phyloP scores from a whole-genome alignment of 768 basidiomycete genomes.

The Phylloporus sp. region DNA sequence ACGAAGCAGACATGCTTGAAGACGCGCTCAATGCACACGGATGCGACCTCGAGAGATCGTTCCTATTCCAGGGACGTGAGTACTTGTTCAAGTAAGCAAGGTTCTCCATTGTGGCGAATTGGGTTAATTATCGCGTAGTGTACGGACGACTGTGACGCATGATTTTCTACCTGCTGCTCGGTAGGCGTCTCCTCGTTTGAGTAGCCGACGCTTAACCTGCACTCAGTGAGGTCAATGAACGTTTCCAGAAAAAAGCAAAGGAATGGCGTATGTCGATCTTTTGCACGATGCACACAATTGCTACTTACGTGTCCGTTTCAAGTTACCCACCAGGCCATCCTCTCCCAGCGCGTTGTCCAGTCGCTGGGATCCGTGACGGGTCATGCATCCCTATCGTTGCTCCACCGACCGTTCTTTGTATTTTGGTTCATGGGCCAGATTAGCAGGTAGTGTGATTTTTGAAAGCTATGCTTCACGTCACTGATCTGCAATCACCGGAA shows the following conservation, averaged over 20 bases:
- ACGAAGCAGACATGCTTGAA: conserved; percentile 65
- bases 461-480: conserved; percentile 3
- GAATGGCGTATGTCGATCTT: conserved; percentile 56
- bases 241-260: conserved; percentile 54
- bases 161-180: conserved; percentile 58
- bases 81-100: conserved; percentile 70
- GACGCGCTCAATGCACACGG: conserved; percentile 56
- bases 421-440: conserved; percentile 78
- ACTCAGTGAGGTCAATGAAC: conserved; percentile 38
- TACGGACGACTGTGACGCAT: conserved; percentile 63
- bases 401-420: conserved; percentile 59
- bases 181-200: conserved; percentile 33
- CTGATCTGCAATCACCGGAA: conserved; percentile 11
- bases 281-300: conserved; percentile 5
- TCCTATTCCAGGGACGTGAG: conserved; percentile 65
- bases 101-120: background rate
- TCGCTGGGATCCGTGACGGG: conserved; percentile 61
- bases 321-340: conserved; percentile 59
- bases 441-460: conserved; percentile 37
- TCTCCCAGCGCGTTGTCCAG: conserved; percentile 55
- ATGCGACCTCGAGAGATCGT: conserved; percentile 62
- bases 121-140: conserved; percentile 35
- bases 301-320: conserved; percentile 8
- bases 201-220: background rate
- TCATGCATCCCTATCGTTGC: conserved; percentile 39